Percentiles rank a stretch among this genome's conserved stretches.
Conservation (phyloP, 306 rosid genomes). For the Corylus americana region DNA sequence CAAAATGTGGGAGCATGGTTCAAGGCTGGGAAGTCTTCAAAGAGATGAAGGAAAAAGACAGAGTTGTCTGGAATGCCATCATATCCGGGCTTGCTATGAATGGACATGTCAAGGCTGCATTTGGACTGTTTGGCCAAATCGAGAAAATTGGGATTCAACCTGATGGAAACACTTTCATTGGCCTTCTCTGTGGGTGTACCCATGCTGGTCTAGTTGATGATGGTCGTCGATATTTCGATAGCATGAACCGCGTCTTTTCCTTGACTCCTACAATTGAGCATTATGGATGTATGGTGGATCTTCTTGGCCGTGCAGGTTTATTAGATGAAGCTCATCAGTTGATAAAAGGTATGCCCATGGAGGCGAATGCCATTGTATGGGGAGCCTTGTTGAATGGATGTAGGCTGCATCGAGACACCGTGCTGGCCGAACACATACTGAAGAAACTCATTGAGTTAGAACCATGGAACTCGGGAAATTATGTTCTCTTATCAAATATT, state of each 20-base stretch:
- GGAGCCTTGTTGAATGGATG: constrained; percentile 47
- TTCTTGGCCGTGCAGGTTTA: constrained; percentile 45
- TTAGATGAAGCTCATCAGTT: constrained; percentile 39
- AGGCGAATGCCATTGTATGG: constrained; percentile 44
- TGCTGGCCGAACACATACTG: constrained; percentile 37
- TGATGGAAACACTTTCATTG: constrained; percentile 34
- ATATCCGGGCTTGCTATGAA: constrained; percentile 28
- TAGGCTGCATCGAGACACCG: constrained; percentile 34
- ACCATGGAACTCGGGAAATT: constrained; percentile 24
- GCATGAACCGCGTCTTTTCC: neutral
- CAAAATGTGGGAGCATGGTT: constrained; percentile 32
- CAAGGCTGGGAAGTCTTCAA: constrained; percentile 20
- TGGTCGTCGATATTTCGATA: constrained; percentile 35
- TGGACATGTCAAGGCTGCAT: constrained; percentile 26
- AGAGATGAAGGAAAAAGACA: constrained; percentile 18
- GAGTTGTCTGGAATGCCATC: constrained; percentile 29
- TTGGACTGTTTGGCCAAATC: constrained; percentile 12
- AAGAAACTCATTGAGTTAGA: constrained; percentile 31
- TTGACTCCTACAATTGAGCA: constrained; percentile 36
- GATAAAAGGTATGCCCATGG: constrained; percentile 38
- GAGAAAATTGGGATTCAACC: constrained; percentile 20
- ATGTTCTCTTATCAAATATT: constrained; percentile 33
- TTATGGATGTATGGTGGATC: constrained; percentile 51
- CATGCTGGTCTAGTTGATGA: constrained; percentile 31
- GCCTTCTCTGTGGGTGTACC: constrained; percentile 34